Percentiles rank a stretch among this genome's conserved stretches.
phyloP scores from a whole-genome alignment of 108 stramenopile species.

The Skeletonema menzelii region DNA sequence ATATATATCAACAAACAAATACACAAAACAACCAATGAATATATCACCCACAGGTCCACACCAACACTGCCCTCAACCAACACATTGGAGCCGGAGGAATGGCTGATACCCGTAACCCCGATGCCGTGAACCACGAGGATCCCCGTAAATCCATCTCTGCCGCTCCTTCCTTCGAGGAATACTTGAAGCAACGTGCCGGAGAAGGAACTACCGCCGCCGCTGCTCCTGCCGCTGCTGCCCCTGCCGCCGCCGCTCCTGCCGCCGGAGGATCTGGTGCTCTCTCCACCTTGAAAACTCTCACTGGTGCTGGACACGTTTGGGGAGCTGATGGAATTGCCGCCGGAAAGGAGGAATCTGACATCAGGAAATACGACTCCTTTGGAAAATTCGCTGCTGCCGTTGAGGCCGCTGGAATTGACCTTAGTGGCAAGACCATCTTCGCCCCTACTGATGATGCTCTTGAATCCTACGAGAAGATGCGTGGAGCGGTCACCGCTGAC shows the following conservation, averaged over 20 bases:
- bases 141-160: constrained; percentile 74
- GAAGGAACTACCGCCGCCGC: constrained; percentile 13
- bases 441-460: constrained; percentile 66
- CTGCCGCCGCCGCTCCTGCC: constrained; percentile 14
- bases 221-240: constrained; percentile 16
- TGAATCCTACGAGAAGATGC: constrained; percentile 46
- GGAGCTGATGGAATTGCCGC: constrained; percentile 68
- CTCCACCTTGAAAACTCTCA: constrained; percentile 43
- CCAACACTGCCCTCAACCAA: constrained; percentile 3
- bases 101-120: constrained; percentile 75
- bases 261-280: constrained; percentile 10
- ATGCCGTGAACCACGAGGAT: constrained; percentile 56
- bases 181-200: constrained; percentile 59
- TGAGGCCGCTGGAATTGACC: constrained; percentile 48
- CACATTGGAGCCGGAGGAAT: constrained; percentile 64
- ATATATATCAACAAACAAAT: too few species aligned
- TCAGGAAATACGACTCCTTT: constrained; percentile 79
- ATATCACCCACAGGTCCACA: background rate
- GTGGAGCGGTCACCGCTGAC: constrained; percentile 52
- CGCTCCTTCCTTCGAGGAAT: constrained; percentile 79
- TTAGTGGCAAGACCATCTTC: constrained; percentile 66
- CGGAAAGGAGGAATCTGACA: constrained; percentile 67
- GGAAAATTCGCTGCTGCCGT: constrained; percentile 48
- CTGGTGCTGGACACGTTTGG: constrained; percentile 74
- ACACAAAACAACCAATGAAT: too few species aligned